Evolutionary conservation across 2,329 filamentous ascomycete species (phyloP).

Genomic region (Magnaporthiopsis poae): DNA sequence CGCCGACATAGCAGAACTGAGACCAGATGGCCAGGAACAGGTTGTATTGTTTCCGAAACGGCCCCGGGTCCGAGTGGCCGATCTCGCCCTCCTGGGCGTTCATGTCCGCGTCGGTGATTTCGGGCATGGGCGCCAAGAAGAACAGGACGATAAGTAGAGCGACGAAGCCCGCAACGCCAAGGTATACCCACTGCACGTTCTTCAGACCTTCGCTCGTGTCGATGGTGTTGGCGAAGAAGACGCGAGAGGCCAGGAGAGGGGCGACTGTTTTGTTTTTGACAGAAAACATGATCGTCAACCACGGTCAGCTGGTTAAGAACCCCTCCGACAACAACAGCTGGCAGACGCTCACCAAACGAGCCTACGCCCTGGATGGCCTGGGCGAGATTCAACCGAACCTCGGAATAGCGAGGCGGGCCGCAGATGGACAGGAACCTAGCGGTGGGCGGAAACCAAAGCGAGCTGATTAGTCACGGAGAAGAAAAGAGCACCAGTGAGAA

Average conservation of each 20-base stretch:
- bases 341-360: conserved; percentile 29
- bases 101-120: conserved; percentile 55
- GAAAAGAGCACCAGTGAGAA: too few relatives aligned
- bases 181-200: conserved; percentile 56
- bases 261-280: conserved; percentile 25
- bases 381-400: conserved; percentile 48
- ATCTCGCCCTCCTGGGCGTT: conserved; percentile 37
- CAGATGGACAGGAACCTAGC: conserved; percentile 35
- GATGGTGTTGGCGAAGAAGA: conserved; percentile 49
- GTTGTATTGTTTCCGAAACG: conserved; percentile 48
- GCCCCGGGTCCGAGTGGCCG: conserved; percentile 32
- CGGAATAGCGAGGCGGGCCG: conserved; percentile 48
- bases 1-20: conserved; percentile 55
- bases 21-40: conserved; percentile 51
- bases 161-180: conserved; percentile 52
- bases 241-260: conserved; percentile 48
- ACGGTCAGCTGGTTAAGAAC: too few relatives aligned
- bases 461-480: too few relatives aligned
- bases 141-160: conserved; percentile 47
- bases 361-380: conserved; percentile 51
- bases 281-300: neutral
- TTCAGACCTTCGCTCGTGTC: conserved; percentile 38
- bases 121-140: conserved; percentile 40
- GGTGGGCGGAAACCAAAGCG: too few relatives aligned
- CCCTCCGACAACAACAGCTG: too few relatives aligned